Conservation (phyloP, 2,329 filamentous ascomycete species). For the Neocatenulostroma microsporum region DNA sequence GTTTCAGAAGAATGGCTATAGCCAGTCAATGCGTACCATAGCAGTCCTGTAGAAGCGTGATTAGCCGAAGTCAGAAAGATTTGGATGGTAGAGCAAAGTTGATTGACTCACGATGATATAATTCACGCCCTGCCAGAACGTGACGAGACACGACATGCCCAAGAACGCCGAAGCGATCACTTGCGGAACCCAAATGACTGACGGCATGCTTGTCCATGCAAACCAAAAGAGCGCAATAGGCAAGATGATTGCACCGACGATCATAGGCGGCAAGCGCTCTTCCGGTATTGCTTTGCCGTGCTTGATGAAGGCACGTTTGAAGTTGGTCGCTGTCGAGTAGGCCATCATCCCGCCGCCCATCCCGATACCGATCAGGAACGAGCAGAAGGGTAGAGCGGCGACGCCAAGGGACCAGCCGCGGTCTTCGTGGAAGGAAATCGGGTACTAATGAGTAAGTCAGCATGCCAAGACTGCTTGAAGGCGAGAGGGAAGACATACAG, state of each 20-base stretch:
- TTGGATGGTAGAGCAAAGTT: constrained; percentile 6
- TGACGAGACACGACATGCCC: constrained; percentile 31
- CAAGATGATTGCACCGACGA: constrained; percentile 35
- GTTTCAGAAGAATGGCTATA: no score
- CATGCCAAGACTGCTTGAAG: not conserved
- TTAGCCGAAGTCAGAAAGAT: not conserved
- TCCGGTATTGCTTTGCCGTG: constrained; percentile 30
- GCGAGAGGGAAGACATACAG: constrained; percentile 23
- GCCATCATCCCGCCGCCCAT: constrained; percentile 17
- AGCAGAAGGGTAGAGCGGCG: constrained; percentile 19
- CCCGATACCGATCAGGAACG: constrained; percentile 20
- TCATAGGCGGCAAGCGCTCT: constrained; percentile 38
- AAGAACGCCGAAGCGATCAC: constrained; percentile 34
- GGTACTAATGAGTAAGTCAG: constrained; percentile 14
- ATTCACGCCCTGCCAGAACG: constrained; percentile 31
- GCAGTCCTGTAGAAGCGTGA: constrained; percentile 16
- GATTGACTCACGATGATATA: constrained; percentile 44
- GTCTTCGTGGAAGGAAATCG: constrained; percentile 23
- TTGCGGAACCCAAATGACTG: constrained; percentile 35
- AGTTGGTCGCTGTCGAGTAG: constrained; percentile 17
- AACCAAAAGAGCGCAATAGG: constrained; percentile 42
- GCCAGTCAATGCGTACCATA: no score
- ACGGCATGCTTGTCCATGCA: constrained; percentile 34
- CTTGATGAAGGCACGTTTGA: constrained; percentile 14
- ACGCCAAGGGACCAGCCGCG: constrained; percentile 22